Base-by-base conservation (phyloP, 2,329 filamentous ascomycete species). In the Fusarium neocosmosporiellum region DNA sequence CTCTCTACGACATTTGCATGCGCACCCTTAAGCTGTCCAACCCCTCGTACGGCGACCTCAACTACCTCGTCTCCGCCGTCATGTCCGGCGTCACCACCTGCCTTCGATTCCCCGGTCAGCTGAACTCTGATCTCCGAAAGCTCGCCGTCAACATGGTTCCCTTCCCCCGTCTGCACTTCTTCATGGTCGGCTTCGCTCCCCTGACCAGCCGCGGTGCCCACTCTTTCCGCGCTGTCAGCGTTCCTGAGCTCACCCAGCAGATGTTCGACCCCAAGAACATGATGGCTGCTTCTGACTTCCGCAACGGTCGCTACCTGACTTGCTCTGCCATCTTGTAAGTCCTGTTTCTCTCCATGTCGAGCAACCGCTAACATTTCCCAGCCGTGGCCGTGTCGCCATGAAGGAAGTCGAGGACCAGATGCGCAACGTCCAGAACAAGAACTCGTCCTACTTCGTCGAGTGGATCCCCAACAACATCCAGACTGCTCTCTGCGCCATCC, bases 181-280 rank as follows among this genome's bases (percentile, higher is more conserved):
- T 99, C 92, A 99, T 99, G 96, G 96, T 99, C 84, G 96, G 96
- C 85, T 99, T 99, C 85, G 96, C 96, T 86, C 96, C 96, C 83
- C 91, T 99, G 82, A 99, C 96, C 85, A 97, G 94, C 86, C 87
- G 87, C 75, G 87, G 87, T 80, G 93, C 96, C 78, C 86, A 97
- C 90, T 94, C 94, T 79, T 99, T 98, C 96, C 96, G 96, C 83
- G 96, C 96, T 78, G 93, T 98, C 85, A 95, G 93, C 82, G 96
- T 99, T 72, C 96, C 96, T 67, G 96, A 99, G 90, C 91, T 99
- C 85, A 98, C 96, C 81, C 96, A 99, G 90, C 96, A 99, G 87
- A 98, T 99, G 95, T 99, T 97, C 90, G 96, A 99, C 89, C 96
- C 96, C 82, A 99, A 98, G 95, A 99, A 99, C 93, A 99, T 99